A percentile compares a stretch with the other conserved stretches of the same genome.
Conservation (phyloP, 139 green algal species). For the Yamagishiella unicocca region DNA sequence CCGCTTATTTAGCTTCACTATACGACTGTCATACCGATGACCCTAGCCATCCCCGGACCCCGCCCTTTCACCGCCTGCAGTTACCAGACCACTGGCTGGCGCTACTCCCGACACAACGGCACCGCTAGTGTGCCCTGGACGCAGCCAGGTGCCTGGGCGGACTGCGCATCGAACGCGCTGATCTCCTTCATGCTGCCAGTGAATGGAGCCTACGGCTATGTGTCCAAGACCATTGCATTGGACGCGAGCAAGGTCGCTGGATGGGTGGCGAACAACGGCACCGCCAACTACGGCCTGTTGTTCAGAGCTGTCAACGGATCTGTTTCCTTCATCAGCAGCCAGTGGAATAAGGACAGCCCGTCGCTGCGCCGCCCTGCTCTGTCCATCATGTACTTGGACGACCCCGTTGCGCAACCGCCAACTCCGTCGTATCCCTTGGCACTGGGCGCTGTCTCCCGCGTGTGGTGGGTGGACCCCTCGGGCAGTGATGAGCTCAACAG, state of each 20-base stretch:
- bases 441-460: neutral
- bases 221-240: constrained; percentile 14
- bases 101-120: constrained; percentile 5
- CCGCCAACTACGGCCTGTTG: constrained; percentile 37
- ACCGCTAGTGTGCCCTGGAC: neutral
- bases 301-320: constrained; percentile 24
- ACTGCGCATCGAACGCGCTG: neutral
- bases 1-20: neutral
- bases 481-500: constrained; percentile 10
- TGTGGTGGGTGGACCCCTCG: constrained; percentile 21
- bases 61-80: neutral
- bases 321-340: neutral
- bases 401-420: neutral
- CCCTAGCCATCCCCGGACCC: neutral
- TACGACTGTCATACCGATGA: too few relatives aligned
- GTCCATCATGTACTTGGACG: constrained; percentile 9
- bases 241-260: neutral
- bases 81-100: constrained; percentile 9
- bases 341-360: neutral
- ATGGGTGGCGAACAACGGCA: constrained; percentile 33
- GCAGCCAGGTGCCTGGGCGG: constrained; percentile 16
- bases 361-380: constrained; percentile 33
- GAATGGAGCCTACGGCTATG: constrained; percentile 24
- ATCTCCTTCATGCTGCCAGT: constrained; percentile 2
- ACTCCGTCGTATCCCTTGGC: neutral